Evolutionary conservation across 768 basidiomycete genomes (phyloP), one percentile per base, ranked within the genome.

Genomic region (Leccinum pellstonianum): DNA sequence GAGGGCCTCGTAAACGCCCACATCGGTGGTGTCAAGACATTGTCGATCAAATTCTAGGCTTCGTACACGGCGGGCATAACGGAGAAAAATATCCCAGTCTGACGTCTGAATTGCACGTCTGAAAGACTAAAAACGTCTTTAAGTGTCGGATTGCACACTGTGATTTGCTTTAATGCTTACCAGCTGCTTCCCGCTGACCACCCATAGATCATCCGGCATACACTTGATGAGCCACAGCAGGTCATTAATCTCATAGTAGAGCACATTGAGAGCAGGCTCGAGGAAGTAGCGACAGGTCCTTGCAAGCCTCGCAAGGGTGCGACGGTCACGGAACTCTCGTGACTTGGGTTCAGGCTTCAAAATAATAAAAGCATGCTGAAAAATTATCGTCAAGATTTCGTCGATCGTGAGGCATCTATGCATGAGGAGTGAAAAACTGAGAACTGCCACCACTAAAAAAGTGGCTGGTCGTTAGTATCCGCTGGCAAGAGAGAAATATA

Each of bases 391-490:
- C 52, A 72, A n/a, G 63, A 72, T 73, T 63, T 72, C 71, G 66
- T 72, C 63, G 70, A 72, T 72, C 56, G 57, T 57, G 60, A 72
- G 63, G 54, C 73, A 74, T 74, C 57, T 70, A 65, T 72, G 71
- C 71, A 74, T 72, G 64, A 65, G 67, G 31, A 62, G 55, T 52
- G 15, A 60, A 52, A n/a, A 62, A 61, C 52, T 8, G 58, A 49
- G 50, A 64, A 63, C 58, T 49, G 35, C 27, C 55, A 57, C 57
- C 57, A 67, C 69, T 71, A 38, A 17, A 5, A 52, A 15, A 11
- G 27, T 4, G 17, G 9, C 1, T 29, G 12, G 21, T 50, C 29
- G 56, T 68, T 12, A 68, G 58, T 33, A 17, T 27, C 25, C 17
- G 11, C 14, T 14, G 10, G 5, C 5, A 4, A 17, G 38, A 41